A percentile compares a stretch with the other conserved stretches of the same genome.
phyloP scores from a whole-genome alignment of 2,329 filamentous ascomycete genomes.

The Capronia coronata region DNA sequence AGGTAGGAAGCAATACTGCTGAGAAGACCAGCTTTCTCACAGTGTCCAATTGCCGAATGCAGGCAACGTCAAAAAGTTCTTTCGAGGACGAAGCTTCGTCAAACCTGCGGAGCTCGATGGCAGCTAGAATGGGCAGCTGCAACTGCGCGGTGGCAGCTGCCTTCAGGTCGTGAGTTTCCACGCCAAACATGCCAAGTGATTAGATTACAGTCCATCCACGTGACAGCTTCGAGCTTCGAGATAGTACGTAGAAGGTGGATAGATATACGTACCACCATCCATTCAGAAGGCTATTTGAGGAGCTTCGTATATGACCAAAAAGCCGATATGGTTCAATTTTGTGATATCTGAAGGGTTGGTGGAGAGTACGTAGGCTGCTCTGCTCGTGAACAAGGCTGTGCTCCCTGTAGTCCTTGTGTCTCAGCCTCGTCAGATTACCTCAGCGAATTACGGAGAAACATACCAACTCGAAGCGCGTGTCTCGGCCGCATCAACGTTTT shows the following conservation, averaged over 20 bases:
- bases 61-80: background rate
- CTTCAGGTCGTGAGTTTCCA: no score
- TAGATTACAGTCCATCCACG: no score
- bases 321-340: no score
- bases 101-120: background rate
- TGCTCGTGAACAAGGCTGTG: no score
- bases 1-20: background rate
- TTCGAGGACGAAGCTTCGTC: constrained; percentile 29
- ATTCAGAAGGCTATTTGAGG: no score
- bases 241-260: constrained; percentile 38
- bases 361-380: no score
- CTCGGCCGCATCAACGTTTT: background rate
- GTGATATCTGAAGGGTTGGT: no score
- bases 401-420: background rate
- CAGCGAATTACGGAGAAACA: background rate
- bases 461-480: background rate
- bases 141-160: no score
- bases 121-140: background rate
- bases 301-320: no score
- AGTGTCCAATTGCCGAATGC: no score
- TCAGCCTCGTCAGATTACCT: background rate
- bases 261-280: no score
- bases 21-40: no score
- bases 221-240: constrained; percentile 22
- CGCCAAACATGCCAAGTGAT: background rate